Evolutionary conservation across 139 green algal species (phyloP), one percentile per base, ranked within the genome.

Genomic region (Coccomyxa sp.): DNA sequence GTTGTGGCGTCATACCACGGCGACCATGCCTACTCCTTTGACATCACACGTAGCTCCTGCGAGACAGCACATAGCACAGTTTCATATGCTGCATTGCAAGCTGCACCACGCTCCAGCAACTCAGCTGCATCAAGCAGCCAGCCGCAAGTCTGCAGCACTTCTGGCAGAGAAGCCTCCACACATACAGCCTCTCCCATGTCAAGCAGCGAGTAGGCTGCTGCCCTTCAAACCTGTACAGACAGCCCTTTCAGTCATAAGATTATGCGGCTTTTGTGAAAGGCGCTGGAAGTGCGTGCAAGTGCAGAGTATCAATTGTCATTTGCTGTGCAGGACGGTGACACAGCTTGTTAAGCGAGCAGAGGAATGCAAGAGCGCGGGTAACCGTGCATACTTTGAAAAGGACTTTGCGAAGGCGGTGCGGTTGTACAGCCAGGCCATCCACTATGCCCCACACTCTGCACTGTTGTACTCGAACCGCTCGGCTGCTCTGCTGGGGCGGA

Each of bases 11-110:
- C 87, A n/a, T 97, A 96, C 84, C 92, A 97, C 77, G 88, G 78
- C 0, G 93, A 97, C 76, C 92, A 97, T 63, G 92, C 88, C 0
- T 97, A 97, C 86, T 63, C 81, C 4, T 97, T 96, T 79, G 94
- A 97, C 76, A 82, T 95, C 67, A 88, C 83, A 23, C 58, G 58
- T 21, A 81, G 82, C 30, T 21, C 21, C 23, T 79, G 66, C 67
- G 67, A 17, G 17, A 25, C 30, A 63, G 79, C n/a, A 82, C 23
- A 51, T 76, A 28, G 17, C 58, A 51, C 38, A 51, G 38, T 51
- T 3, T 3, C 38, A 51, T 51, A 71, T 21, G 18, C 63, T 71
- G 7, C 18, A 71, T 21, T 1, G 63, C 7, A 25, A 71, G 63
- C 63, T 21, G 18, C 21, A 28, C 63, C 21, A 21, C 9, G 63